Percentiles rank a stretch among this genome's conserved stretches.
These are phyloP conservation scores for Aspergillus sclerotiicarbonarius DNA, from an alignment of 495 filamentous ascomycete genomes.

Conservation along the genomic window DNA sequence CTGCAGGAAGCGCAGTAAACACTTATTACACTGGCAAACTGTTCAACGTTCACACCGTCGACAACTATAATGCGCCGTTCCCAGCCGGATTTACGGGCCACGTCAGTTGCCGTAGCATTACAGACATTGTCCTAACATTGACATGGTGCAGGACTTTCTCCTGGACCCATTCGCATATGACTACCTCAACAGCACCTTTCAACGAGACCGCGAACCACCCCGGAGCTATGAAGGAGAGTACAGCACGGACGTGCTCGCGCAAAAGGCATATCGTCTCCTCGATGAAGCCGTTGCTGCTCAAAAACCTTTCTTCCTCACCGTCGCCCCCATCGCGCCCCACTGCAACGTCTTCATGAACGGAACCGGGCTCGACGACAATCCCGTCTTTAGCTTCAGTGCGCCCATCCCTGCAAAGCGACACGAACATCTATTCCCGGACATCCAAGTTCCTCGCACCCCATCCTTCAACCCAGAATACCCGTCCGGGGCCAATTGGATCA, in stretches of 20 bases:
- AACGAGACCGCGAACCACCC: conserved; percentile 52
- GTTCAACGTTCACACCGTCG: conserved; percentile 53
- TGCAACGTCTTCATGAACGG: conserved; percentile 40
- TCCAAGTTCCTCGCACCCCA: conserved; percentile 19
- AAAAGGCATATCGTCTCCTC: conserved; percentile 55
- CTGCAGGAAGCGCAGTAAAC: conserved; percentile 60
- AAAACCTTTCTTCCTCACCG: conserved; percentile 58
- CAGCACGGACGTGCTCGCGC: conserved; percentile 52
- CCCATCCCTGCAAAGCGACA: conserved; percentile 13
- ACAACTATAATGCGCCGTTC: conserved; percentile 52
- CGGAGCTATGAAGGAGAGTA: conserved; percentile 49
- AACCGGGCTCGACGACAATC: conserved; percentile 20
- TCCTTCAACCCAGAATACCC: conserved; percentile 50
- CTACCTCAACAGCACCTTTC: conserved; percentile 58
- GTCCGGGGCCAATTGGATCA: conserved; percentile 59
- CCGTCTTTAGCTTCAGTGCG: conserved; percentile 11
- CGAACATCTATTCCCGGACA: conserved; percentile 20
- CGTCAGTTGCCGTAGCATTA: neutral
- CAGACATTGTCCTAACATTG: neutral
- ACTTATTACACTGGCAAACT: conserved; percentile 67
- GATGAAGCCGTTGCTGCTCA: conserved; percentile 46
- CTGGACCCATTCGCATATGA: conserved; percentile 62
- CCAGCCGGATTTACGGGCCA: conserved; percentile 41
- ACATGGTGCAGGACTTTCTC: neutral
- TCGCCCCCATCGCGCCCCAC: conserved; percentile 61